A percentile compares a stretch with the other conserved stretches of the same genome.
phyloP scores from a whole-genome alignment of 179 eudicot species.

The Heliamphora pulchella region DNA sequence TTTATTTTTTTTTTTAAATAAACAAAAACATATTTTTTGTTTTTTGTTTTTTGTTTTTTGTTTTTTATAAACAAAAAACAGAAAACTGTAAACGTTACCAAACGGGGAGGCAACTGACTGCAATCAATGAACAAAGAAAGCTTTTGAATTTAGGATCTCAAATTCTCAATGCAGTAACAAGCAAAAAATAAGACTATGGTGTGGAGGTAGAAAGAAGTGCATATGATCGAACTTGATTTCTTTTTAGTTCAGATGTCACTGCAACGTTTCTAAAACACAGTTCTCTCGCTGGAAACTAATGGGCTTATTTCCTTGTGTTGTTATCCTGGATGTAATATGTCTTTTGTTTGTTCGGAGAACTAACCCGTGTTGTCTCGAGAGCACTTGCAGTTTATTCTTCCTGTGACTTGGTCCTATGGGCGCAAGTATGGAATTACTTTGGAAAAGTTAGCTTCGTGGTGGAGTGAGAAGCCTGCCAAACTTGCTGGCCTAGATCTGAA shows the following conservation, averaged over 20 bases:
- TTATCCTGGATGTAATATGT: not conserved
- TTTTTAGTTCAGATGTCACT: not conserved
- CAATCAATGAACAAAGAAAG: too few species aligned
- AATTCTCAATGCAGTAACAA: not conserved
- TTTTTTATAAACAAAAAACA: too few species aligned
- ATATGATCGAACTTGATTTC: not conserved
- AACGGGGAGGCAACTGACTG: too few species aligned
- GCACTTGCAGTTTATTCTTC: conserved; percentile 71
- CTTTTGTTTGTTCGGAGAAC: conserved; percentile 1
- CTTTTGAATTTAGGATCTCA: too few species aligned
- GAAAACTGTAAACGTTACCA: too few species aligned
- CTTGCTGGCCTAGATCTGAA: conserved; percentile 73
- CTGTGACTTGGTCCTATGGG: conserved; percentile 92
- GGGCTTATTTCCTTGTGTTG: not conserved
- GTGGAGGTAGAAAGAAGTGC: not conserved
- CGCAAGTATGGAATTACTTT: conserved; percentile 68
- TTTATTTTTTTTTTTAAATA: too few species aligned
- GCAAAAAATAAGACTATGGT: not conserved
- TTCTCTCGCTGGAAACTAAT: not conserved
- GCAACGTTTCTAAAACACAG: not conserved
- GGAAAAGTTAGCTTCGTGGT: conserved; percentile 74
- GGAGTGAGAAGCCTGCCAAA: conserved; percentile 95
- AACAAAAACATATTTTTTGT: too few species aligned
- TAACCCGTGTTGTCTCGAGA: conserved; percentile 10
- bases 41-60: too few species aligned